Evolutionary conservation across 768 basidiomycete species (phyloP), one percentile per base, ranked within the genome.

Genomic region (Boletus rufocinnamomeus): DNA sequence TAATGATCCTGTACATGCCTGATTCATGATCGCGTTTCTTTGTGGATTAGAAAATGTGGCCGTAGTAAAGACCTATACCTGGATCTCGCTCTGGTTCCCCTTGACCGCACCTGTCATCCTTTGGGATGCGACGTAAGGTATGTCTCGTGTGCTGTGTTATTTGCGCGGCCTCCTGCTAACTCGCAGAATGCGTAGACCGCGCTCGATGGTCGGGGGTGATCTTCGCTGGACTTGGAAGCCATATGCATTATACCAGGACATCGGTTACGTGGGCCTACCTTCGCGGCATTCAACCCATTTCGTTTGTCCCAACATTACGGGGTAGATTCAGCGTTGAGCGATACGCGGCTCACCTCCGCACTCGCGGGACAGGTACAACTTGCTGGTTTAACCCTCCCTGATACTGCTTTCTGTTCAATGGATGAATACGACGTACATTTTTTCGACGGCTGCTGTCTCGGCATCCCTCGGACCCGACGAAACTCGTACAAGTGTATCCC

Each of bases 181-280:
- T 60, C 21, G 16, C 8, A 6, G 9, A 53, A 35, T 13, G 1
- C 38, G n/a, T 58, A 93, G 93, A 37, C 93, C 93, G 21, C 82
- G 92, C 23, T 94, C 91, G 4, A 91, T 95, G 86, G 76, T 76
- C 63, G 93, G 91, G 1, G 94, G 94, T 3, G 92, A 95, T 72
- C 77, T 95, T 48, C 89, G 93, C 64, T 95, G 93, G 93, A 82
- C 95, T 45, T 96, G 93, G 94, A 77, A 81, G 58, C 91, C 92
- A 2, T 95, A 95, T 67, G 81, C 79, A 27, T 59, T 89, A 32
- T 93, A 93, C 73, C 87, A 91, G 67, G 76, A 87, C n/a, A 76
- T 92, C 35, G 76, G 80, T 59, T 67, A 74, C 45, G 76, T 79
- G 61, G 54, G 76, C 70, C 35, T 14, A 5, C 23, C 21, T 43